Evolutionary conservation across 306 rosid genomes (phyloP), one percentile per base, ranked within the genome.

Genomic region (Hylodesmum podocarpum): DNA sequence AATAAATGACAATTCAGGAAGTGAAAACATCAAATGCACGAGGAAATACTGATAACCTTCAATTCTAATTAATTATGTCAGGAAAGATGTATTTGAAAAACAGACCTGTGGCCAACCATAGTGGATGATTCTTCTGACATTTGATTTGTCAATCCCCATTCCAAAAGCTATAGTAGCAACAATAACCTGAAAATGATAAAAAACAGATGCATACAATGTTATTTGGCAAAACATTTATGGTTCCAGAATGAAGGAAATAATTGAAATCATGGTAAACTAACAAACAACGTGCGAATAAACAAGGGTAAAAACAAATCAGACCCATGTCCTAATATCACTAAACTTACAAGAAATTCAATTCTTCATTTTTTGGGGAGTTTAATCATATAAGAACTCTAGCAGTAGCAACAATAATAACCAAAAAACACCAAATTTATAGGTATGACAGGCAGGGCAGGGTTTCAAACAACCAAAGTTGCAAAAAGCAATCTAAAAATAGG

Each of bases 41-140:
- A 24, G 77, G 54, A 85, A 66, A 68, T 43, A 27, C 53, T 14
- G 46, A 78, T 31, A 49, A 62, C 54, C 75, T 49, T 64, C 43
- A n/a, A 63, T 31, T 47, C 65, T 14, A 66, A 74, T 51, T 44
- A 61, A 66, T 27, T 33, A 33, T 64, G 44, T 39, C 55, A 61
- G 58, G 58, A 78, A 67, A 47, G 51, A 11, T 6, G 40, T 25
- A 37, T 70, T 65, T 66, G 54, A 71, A 53, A 62, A 62, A 34
- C 65, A 75, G 62, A 94, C 98, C 96, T 94, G 98, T 7, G 98
- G 98, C 98, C 98, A 94, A 83, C 98, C 97, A 76, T 94, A 94
- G 80, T 92, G 98, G 82, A 94, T 87, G 79, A 94, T 90, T 84
- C 93, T 90, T 79, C 98, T 90, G 43, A 94, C 98, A 75, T 91